These are phyloP conservation scores for Leptographium wingfieldii DNA, from an alignment of 2,329 filamentous ascomycete species.

Conservation along the genomic window DNA sequence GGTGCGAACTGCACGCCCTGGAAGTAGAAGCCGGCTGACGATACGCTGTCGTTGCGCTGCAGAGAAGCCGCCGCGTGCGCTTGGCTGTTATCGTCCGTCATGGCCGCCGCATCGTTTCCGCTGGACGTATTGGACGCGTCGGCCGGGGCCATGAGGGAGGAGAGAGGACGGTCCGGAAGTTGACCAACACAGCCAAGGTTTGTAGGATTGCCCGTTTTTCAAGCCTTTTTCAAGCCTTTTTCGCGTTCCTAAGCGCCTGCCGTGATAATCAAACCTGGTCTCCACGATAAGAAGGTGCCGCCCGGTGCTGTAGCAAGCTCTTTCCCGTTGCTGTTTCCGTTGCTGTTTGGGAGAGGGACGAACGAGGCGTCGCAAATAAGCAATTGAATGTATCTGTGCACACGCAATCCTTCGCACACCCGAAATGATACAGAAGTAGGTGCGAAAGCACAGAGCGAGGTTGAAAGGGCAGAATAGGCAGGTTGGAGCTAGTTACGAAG, in stretches of 20 bases:
- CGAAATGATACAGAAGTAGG: not conserved
- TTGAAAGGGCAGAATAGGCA: not conserved
- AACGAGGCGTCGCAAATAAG: not conserved
- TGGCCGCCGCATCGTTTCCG: not conserved
- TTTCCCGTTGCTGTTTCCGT: not conserved
- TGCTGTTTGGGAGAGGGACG: not conserved
- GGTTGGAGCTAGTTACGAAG: not conserved
- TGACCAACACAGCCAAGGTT: not conserved
- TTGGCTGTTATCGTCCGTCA: not conserved
- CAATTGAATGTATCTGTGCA: not conserved
- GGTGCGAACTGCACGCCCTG: slow-evolving; percentile 8
- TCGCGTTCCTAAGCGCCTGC: not conserved
- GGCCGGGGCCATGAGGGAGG: not conserved
- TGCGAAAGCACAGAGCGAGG: not conserved
- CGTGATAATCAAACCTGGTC: not conserved
- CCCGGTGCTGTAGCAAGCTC: not conserved
- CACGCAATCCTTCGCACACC: not conserved
- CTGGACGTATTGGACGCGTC: not conserved
- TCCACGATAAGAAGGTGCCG: not conserved
- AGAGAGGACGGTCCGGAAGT: not conserved
- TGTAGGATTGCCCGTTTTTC: no score
- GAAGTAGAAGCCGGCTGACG: slow-evolving; percentile 5
- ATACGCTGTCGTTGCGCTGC: slow-evolving; percentile 4
- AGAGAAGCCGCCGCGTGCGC: slow-evolving; percentile 1
- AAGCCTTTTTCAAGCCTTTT: not conserved